Evolutionary conservation across 2,329 filamentous ascomycete species (phyloP).

Genomic region (Fusarium longipes): DNA sequence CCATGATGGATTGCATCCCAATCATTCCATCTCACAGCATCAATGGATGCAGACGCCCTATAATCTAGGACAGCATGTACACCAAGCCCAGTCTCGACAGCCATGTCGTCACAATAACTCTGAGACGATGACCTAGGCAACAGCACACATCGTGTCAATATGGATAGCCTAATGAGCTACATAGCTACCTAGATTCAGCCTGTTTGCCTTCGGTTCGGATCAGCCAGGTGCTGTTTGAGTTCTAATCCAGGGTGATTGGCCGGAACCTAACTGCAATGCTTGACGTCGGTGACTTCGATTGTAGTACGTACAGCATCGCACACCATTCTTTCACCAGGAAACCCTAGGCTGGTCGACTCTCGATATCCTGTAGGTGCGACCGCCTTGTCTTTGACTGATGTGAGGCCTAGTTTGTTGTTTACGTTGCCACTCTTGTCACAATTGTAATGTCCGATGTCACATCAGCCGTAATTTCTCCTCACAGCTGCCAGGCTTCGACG

Average conservation of each 20-base stretch:
- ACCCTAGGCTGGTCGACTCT: not conserved
- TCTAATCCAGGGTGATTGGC: not conserved
- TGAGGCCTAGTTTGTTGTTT: not conserved
- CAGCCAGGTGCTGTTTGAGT: not conserved
- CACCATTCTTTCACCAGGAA: slow-evolving; percentile 9
- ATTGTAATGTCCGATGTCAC: slow-evolving; percentile 20
- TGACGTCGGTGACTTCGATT: slow-evolving; percentile 1
- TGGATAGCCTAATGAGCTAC: slow-evolving; percentile 24
- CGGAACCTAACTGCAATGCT: not conserved
- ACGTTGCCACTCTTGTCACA: slow-evolving; percentile 1
- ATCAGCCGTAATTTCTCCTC: slow-evolving; percentile 21
- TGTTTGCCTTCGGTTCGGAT: slow-evolving; percentile 20
- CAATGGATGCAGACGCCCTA: slow-evolving; percentile 34
- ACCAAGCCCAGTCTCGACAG: slow-evolving; percentile 31
- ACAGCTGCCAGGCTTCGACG: not conserved
- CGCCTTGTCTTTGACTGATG: slow-evolving; percentile 9
- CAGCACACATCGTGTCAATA: slow-evolving; percentile 1
- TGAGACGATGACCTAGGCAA: slow-evolving; percentile 18
- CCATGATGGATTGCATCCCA: slow-evolving; percentile 29
- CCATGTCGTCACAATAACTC: slow-evolving; percentile 17
- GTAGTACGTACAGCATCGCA: not conserved
- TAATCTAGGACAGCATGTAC: slow-evolving; percentile 29
- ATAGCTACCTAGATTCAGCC: slow-evolving; percentile 8
- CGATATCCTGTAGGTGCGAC: not conserved
- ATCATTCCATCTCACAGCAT: slow-evolving; percentile 32